These are phyloP conservation scores for Emericellopsis cladophorae DNA, from an alignment of 2,329 filamentous ascomycete genomes.

Conservation along the genomic window DNA sequence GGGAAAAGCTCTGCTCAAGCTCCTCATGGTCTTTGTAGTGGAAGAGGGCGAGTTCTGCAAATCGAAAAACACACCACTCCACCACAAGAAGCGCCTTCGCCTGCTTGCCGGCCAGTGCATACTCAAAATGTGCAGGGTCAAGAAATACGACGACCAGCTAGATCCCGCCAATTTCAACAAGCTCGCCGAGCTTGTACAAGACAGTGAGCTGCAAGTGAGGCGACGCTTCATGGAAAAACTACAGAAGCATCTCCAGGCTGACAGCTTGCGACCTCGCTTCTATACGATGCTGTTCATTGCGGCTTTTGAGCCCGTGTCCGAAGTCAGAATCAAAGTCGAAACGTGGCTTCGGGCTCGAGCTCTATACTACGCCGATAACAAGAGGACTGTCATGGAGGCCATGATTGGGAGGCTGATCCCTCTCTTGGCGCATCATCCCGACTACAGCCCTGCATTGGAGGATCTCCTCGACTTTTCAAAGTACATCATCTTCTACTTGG, in stretches of 20 bases:
- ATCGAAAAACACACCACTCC: slow-evolving; percentile 57
- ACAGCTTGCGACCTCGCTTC: slow-evolving; percentile 61
- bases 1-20: slow-evolving; percentile 59
- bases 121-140: slow-evolving; percentile 72
- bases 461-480: slow-evolving; percentile 71
- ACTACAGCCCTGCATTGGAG: slow-evolving; percentile 56
- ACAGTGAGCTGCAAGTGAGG: slow-evolving; percentile 61
- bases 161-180: slow-evolving; percentile 65
- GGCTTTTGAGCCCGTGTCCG: slow-evolving; percentile 74
- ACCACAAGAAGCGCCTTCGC: slow-evolving; percentile 71
- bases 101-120: slow-evolving; percentile 69
- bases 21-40: slow-evolving; percentile 64
- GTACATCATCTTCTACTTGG: slow-evolving; percentile 85
- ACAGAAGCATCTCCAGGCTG: slow-evolving; percentile 77
- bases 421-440: slow-evolving; percentile 84
- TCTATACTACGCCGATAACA: slow-evolving; percentile 46
- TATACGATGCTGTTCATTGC: slow-evolving; percentile 83
- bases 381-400: slow-evolving; percentile 60
- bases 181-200: slow-evolving; percentile 71
- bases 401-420: slow-evolving; percentile 75
- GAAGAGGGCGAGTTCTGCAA: slow-evolving; percentile 73
- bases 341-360: slow-evolving; percentile 84
- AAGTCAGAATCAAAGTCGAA: slow-evolving; percentile 60
- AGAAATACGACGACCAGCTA: slow-evolving; percentile 64
- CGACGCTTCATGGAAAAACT: slow-evolving; percentile 70